Percentiles rank a stretch among this genome's conserved stretches.
Conservation (phyloP, 345 rosid genomes). For the Eutrema heterophyllum region DNA sequence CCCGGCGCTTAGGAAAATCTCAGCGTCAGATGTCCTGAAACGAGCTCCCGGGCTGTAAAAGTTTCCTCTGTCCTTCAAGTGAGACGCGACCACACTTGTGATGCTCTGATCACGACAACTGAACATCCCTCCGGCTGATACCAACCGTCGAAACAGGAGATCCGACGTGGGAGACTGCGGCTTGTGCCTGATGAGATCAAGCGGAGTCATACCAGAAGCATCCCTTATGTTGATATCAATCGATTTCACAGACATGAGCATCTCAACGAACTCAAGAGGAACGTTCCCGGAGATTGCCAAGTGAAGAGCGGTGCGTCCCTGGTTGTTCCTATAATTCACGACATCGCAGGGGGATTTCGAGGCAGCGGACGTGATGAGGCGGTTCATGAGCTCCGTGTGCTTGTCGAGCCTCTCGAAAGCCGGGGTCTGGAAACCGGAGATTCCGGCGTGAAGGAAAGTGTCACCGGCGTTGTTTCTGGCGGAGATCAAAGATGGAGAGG, state of each 20-base stretch:
- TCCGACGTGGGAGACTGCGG: slow-evolving; percentile 64
- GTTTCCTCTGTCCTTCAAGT: slow-evolving; percentile 63
- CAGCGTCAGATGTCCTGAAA: slow-evolving; percentile 63
- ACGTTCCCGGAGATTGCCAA: slow-evolving; percentile 64
- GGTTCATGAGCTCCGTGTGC: slow-evolving; percentile 66
- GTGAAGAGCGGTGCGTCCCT: slow-evolving; percentile 82
- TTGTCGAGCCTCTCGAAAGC: slow-evolving; percentile 73
- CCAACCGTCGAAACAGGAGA: slow-evolving; percentile 56
- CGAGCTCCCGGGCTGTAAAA: slow-evolving; percentile 77
- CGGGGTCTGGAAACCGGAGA: slow-evolving; percentile 70
- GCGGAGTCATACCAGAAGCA: slow-evolving; percentile 71
- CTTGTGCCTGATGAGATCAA: slow-evolving; percentile 66
- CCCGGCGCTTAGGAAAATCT: slow-evolving; percentile 58
- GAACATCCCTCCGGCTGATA: slow-evolving; percentile 73
- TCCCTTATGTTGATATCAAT: slow-evolving; percentile 62
- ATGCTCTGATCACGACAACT: slow-evolving; percentile 50
- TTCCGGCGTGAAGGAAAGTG: slow-evolving; percentile 70
- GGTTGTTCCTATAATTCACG: slow-evolving; percentile 54
- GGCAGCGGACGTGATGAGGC: slow-evolving; percentile 39
- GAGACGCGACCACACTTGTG: slow-evolving; percentile 57
- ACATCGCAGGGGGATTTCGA: slow-evolving; percentile 33
- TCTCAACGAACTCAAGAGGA: slow-evolving; percentile 57
- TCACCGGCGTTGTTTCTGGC: slow-evolving; percentile 61
- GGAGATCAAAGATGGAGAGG: slow-evolving; percentile 50
- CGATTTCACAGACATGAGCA: slow-evolving; percentile 60